Evolutionary conservation across 805 yeast species (phyloP).

Genomic region (Candida koratica): DNA sequence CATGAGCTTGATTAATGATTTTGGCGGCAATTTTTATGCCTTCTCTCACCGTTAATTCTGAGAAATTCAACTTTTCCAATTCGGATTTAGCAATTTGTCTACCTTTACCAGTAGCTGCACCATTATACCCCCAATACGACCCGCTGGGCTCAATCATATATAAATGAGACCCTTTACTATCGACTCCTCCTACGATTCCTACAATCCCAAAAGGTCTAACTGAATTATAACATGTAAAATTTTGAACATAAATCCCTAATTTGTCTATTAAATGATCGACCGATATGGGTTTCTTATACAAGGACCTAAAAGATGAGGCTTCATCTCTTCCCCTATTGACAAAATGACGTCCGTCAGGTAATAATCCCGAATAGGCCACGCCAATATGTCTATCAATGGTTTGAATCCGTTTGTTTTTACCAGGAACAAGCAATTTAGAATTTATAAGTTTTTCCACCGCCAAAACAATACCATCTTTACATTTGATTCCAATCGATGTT

Average conservation of each 20-base stretch:
- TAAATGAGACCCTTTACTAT: conserved; percentile 83
- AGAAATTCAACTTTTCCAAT: conserved; percentile 81
- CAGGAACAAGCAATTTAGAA: conserved; percentile 85
- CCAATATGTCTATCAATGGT: conserved; percentile 92
- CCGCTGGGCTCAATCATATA: conserved; percentile 99
- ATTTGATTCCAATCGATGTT: conserved; percentile 88
- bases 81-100: conserved; percentile 97
- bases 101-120: conserved; percentile 98
- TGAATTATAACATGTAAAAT: conserved; percentile 91
- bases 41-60: conserved; percentile 64
- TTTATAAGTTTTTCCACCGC: conserved; percentile 93
- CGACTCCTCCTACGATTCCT: conserved; percentile 91
- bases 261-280: conserved; percentile 81
- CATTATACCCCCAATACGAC: conserved; percentile 93
- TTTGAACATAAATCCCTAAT: conserved; percentile 88
- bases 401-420: conserved; percentile 85
- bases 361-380: conserved; percentile 88
- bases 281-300: conserved; percentile 72
- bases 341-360: conserved; percentile 95
- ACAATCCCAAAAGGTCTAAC: conserved; percentile 97
- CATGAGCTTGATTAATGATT: conserved; percentile 91
- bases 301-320: conserved; percentile 70
- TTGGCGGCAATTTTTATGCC: conserved; percentile 94
- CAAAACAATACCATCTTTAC: conserved; percentile 89
- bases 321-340: conserved; percentile 92